Evolutionary conservation across 2,329 filamentous ascomycete genomes (phyloP).

Genomic region (Ceratocystis colombiana): DNA sequence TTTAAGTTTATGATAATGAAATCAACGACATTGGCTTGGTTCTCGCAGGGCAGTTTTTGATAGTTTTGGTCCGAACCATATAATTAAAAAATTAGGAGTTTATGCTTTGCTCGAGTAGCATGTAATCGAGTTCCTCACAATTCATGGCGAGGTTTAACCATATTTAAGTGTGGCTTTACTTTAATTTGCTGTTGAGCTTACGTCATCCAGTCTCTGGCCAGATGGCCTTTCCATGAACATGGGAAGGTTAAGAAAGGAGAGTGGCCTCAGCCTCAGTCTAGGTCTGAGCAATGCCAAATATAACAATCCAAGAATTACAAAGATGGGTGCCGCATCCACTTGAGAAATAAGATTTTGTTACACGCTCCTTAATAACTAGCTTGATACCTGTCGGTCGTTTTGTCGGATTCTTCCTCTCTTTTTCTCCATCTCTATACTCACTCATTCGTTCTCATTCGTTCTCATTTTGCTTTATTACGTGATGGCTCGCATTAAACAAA

Average conservation of each 20-base stretch:
- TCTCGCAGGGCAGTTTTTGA: slow-evolving; percentile 12
- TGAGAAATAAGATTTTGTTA: background rate
- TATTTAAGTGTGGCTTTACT: background rate
- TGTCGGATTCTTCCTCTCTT: slow-evolving; percentile 23
- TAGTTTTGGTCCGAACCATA: slow-evolving; percentile 20
- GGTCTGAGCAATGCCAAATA: slow-evolving; percentile 25
- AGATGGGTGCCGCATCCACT: background rate
- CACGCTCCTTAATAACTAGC: background rate
- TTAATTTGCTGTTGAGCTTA: background rate
- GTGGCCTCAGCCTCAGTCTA: background rate
- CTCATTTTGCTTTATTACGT: background rate
- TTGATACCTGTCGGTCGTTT: slow-evolving; percentile 26
- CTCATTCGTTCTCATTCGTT: background rate
- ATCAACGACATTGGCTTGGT: slow-evolving; percentile 24
- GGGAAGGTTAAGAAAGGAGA: background rate
- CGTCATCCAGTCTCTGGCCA: slow-evolving; percentile 14
- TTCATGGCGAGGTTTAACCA: background rate
- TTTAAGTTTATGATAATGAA: slow-evolving; percentile 25
- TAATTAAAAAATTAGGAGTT: slow-evolving; percentile 22
- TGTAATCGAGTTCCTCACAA: slow-evolving; percentile 5
- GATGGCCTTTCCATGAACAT: slow-evolving; percentile 14
- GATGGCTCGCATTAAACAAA: slow-evolving; percentile 66
- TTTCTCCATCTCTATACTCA: background rate
- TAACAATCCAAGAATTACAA: background rate
- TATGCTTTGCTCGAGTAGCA: slow-evolving; percentile 17